Evolutionary conservation across 306 rosid species (phyloP).

Genomic region (Mimosa pudica): DNA sequence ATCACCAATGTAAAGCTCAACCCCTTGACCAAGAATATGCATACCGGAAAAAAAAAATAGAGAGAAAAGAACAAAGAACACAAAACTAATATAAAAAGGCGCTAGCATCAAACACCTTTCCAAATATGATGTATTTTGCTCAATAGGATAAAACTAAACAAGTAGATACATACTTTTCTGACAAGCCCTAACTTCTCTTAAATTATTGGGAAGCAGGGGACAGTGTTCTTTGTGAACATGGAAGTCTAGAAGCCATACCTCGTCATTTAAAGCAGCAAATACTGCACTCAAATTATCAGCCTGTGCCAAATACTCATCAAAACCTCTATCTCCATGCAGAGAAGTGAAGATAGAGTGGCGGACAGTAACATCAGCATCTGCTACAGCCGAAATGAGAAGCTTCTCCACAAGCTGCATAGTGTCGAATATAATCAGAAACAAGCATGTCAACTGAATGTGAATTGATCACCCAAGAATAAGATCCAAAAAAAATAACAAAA

Average conservation of each 20-base stretch:
- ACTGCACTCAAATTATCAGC: slow-evolving; percentile 92
- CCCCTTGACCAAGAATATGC: background rate
- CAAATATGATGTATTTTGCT: slow-evolving; percentile 5
- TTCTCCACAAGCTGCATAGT: slow-evolving; percentile 88
- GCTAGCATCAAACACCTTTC: slow-evolving; percentile 15
- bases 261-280: slow-evolving; percentile 94
- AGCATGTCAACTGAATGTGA: background rate
- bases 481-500: background rate
- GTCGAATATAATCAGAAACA: slow-evolving; percentile 40
- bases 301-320: slow-evolving; percentile 95
- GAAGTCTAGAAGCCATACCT: slow-evolving; percentile 46
- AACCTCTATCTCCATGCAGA: slow-evolving; percentile 85
- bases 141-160: background rate
- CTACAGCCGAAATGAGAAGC: slow-evolving; percentile 97
- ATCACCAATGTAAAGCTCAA: slow-evolving; percentile 6
- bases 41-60: background rate
- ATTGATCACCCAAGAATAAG: slow-evolving; percentile 11
- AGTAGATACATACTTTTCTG: background rate
- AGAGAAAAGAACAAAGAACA: background rate
- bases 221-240: background rate
- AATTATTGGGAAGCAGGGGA: background rate
- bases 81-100: slow-evolving; percentile 17
- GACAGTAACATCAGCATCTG: slow-evolving; percentile 93
- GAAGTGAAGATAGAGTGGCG: slow-evolving; percentile 91
- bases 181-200: background rate